A percentile compares a stretch with the other conserved stretches of the same genome.
Conservation (phyloP, 2,329 filamentous ascomycete species). For the Madurella fahalii region DNA sequence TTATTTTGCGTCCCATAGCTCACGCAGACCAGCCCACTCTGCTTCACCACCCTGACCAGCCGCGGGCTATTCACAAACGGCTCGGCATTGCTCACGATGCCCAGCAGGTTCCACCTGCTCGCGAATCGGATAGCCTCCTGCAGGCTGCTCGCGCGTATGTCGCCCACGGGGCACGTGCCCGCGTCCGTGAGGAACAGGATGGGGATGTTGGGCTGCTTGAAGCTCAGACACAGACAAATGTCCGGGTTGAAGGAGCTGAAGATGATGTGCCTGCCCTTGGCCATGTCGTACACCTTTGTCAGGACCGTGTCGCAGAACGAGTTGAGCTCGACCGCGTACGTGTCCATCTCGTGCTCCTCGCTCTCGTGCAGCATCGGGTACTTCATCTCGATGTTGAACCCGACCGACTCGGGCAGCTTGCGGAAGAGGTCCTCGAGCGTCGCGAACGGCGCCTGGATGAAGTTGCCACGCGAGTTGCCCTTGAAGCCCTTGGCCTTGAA, state of each 20-base stretch:
- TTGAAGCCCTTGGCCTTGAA: conserved; percentile 96
- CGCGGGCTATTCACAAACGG: conserved; percentile 85
- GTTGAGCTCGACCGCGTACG: conserved; percentile 92
- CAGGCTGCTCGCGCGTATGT: conserved; percentile 83
- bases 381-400: conserved; percentile 99
- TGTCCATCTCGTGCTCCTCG: conserved; percentile 94
- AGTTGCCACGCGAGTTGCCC: conserved; percentile 86
- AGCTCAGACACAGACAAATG: conserved; percentile 86
- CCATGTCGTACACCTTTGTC: conserved; percentile 81
- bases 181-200: conserved; percentile 93
- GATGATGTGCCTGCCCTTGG: conserved; percentile 81
- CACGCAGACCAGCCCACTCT: conserved; percentile 88
- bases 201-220: conserved; percentile 96
- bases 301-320: conserved; percentile 94
- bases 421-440: conserved; percentile 91
- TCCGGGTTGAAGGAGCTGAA: conserved; percentile 98
- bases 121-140: conserved; percentile 96
- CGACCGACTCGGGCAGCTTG: conserved; percentile 74
- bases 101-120: conserved; percentile 88
- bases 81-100: conserved; percentile 84
- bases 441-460: conserved; percentile 93
- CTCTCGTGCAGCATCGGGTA: conserved; percentile 97
- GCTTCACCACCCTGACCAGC: conserved; percentile 88
- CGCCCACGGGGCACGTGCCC: conserved; percentile 74
- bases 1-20: conserved; percentile 93